A percentile compares a stretch with the other conserved stretches of the same genome.
Evolutionary conservation across 2,329 filamentous ascomycete genomes (phyloP).

Genomic region (Venturia pyrina): DNA sequence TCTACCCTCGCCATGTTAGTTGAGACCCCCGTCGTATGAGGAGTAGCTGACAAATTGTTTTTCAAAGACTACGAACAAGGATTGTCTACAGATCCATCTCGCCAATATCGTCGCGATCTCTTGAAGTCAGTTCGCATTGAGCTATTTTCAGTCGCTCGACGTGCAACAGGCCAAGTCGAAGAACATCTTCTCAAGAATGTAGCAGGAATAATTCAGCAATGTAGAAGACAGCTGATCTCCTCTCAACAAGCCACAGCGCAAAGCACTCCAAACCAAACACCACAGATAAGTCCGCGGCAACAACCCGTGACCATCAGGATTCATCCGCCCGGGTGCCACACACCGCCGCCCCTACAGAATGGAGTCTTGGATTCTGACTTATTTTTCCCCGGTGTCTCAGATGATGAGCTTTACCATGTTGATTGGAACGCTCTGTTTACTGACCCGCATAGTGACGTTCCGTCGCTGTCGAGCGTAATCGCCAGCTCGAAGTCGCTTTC

Average conservation of each 20-base stretch:
- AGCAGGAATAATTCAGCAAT: slow-evolving; percentile 21
- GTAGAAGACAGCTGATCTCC: slow-evolving; percentile 19
- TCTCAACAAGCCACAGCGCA: slow-evolving; percentile 9
- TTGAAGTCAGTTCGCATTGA: slow-evolving; percentile 23
- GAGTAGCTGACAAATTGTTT: background rate
- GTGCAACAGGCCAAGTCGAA: slow-evolving; percentile 18
- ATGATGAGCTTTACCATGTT: background rate
- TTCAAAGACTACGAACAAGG: slow-evolving; percentile 25
- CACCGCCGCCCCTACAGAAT: background rate
- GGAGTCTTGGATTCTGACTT: background rate
- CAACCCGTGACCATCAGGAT: background rate
- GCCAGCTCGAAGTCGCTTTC: background rate
- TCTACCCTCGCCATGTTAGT: slow-evolving; percentile 28
- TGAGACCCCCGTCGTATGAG: background rate
- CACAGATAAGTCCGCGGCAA: background rate
- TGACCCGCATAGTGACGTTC: background rate
- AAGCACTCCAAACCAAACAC: background rate
- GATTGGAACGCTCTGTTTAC: background rate
- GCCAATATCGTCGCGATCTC: slow-evolving; percentile 26
- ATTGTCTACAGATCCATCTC: slow-evolving; percentile 19
- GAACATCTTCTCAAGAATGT: slow-evolving; percentile 21
- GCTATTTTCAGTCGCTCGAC: slow-evolving; percentile 21
- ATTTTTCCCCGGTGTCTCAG: background rate
- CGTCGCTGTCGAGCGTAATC: background rate
- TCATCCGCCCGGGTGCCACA: background rate